Evolutionary conservation across 306 rosid genomes (phyloP), one percentile per base, ranked within the genome.

Genomic region (Malus sylvestris): DNA sequence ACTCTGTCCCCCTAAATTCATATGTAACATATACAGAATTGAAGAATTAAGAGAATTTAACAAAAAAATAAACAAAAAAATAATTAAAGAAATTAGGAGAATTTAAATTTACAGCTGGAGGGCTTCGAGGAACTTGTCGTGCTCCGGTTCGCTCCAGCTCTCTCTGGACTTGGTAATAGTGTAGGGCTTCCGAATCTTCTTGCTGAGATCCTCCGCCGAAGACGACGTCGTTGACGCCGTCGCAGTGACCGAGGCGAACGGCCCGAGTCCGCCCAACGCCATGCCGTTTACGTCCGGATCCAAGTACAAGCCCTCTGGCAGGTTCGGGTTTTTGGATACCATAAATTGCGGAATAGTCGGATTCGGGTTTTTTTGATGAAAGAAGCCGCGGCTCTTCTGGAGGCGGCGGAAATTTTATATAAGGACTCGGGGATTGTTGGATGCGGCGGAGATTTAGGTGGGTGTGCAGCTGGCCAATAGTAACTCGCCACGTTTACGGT

Each of bases 111-210:
- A 95, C 99, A 95, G 87, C 77, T 95, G 99, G 23, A 95, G 93
- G 18, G 99, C 99, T 86, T 95, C 99, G 35, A 92, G 96, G 64
- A 95, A 95, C 84, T 95, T 95, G 83, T 95, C 99, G 67, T 95
- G 99, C 83, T 95, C 97, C 0, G 97, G 97, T 60, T 95, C 97
- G 10, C 96, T 92, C 97, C 97, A 95, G 88, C 95, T 95, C 87
- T 95, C 99, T 69, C 99, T 81, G 52, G 99, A 92, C 93, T 95
- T 95, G 75, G 97, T 92, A 18, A 95, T 95, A 38, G 99, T 95
- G 82, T 95, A 95, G 4, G 97, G 97, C 62, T 95, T 95, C 0
- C 97, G 90, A 70, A 89, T 83, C 88, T 95, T 95, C 97, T 90
- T 92, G 9, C 82, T 30, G 16, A 64, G 80, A 77, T 92, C 97